phyloP scores from a whole-genome alignment of 1,284 basidiomycete genomes.

The Irpex lacteus region DNA sequence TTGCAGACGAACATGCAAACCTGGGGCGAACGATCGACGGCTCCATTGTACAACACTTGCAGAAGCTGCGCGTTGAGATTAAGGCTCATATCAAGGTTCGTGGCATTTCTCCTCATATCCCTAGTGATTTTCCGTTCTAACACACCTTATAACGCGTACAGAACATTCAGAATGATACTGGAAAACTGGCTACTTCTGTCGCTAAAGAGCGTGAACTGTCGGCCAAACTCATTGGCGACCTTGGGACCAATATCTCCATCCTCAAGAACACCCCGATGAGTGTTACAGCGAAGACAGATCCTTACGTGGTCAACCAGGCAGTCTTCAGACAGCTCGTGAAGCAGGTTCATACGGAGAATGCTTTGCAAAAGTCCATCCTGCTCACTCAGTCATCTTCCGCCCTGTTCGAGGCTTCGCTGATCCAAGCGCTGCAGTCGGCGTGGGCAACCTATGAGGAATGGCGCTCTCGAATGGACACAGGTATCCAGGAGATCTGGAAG shows the following conservation, averaged over 20 bases:
- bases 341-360: slow-evolving; percentile 96
- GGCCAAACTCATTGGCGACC: slow-evolving; percentile 84
- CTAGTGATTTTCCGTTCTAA: not conserved
- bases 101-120: not conserved
- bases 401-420: slow-evolving; percentile 96
- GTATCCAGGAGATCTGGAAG: slow-evolving; percentile 83
- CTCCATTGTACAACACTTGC: slow-evolving; percentile 96
- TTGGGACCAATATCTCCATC: slow-evolving; percentile 83
- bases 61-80: slow-evolving; percentile 92
- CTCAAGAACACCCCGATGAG: slow-evolving; percentile 96
- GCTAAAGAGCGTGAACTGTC: slow-evolving; percentile 94
- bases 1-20: slow-evolving; percentile 97
- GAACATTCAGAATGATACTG: slow-evolving; percentile 99
- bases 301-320: slow-evolving; percentile 80
- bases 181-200: slow-evolving; percentile 90
- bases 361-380: slow-evolving; percentile 97
- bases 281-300: slow-evolving; percentile 83
- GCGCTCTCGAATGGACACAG: slow-evolving; percentile 82
- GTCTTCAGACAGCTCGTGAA: slow-evolving; percentile 89
- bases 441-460: slow-evolving; percentile 99
- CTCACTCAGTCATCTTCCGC: slow-evolving; percentile 99
- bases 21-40: slow-evolving; percentile 95
- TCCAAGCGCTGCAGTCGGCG: slow-evolving; percentile 92
- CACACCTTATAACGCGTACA: slow-evolving; percentile 23
- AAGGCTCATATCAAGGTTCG: slow-evolving; percentile 93